These are phyloP conservation scores for Piper betle DNA, from an alignment of 164 flowering plant genomes.

Conservation along the genomic window DNA sequence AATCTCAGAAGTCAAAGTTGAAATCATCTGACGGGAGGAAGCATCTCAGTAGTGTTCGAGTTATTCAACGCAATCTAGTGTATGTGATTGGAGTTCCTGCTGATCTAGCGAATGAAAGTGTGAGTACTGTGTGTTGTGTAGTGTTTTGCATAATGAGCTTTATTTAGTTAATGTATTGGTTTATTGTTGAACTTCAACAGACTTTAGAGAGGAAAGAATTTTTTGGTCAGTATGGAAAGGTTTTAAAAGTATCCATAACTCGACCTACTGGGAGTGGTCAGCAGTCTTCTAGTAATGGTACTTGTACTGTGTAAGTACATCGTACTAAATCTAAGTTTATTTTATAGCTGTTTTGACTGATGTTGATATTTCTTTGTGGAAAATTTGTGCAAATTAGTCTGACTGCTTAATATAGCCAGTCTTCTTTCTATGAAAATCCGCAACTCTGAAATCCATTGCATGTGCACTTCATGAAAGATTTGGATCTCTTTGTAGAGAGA, in stretches of 20 bases:
- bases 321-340: neutral
- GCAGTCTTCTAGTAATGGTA: constrained; percentile 56
- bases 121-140: constrained; percentile 11
- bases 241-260: constrained; percentile 82
- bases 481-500: too few species aligned
- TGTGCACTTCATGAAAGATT: too few species aligned
- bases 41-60: constrained; percentile 86
- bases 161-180: neutral
- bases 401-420: too few species aligned
- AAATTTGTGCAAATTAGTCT: too few species aligned
- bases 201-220: constrained; percentile 77
- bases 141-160: neutral
- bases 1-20: constrained; percentile 61
- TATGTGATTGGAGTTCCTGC: constrained; percentile 89
- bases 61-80: constrained; percentile 85
- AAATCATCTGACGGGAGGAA: constrained; percentile 77
- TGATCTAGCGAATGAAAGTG: constrained; percentile 88
- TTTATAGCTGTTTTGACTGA: neutral
- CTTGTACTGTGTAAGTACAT: constrained; percentile 92
- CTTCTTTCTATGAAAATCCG: too few species aligned
- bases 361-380: neutral
- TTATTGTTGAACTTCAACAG: constrained; percentile 23
- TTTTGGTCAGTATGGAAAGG: constrained; percentile 97
- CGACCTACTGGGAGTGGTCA: constrained; percentile 84
- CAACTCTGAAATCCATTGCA: too few species aligned